A percentile compares a stretch with the other conserved stretches of the same genome.
These are phyloP conservation scores for Naganishia onofrii DNA, from an alignment of 768 basidiomycete genomes.

Conservation along the genomic window DNA sequence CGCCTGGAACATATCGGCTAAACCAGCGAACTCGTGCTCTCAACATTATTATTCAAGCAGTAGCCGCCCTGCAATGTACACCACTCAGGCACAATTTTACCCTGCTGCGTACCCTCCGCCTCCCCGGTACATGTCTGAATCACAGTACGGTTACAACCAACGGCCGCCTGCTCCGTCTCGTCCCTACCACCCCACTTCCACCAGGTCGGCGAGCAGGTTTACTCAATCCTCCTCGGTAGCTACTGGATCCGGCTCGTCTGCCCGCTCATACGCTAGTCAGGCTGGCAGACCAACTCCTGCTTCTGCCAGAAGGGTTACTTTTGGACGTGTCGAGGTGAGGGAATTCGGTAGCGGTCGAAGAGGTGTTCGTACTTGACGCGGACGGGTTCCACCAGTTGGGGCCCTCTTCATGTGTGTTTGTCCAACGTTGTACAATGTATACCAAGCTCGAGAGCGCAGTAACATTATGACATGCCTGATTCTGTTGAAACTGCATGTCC, in stretches of 20 bases:
- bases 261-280: neutral
- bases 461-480: neutral
- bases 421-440: neutral
- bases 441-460: neutral
- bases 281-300: neutral
- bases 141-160: neutral
- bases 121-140: neutral
- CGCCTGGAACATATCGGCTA: too few species aligned
- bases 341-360: conserved; percentile 2
- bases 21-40: neutral
- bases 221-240: neutral
- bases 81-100: neutral
- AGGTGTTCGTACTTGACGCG: conserved; percentile 11
- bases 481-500: neutral
- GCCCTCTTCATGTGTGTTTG: neutral
- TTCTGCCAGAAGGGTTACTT: conserved; percentile 1
- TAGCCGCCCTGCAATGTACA: neutral
- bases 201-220: neutral
- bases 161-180: neutral
- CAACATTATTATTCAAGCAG: neutral
- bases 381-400: conserved; percentile 19
- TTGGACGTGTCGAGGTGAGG: conserved; percentile 19
- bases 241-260: neutral
- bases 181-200: neutral
- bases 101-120: neutral